Evolutionary conservation across 1,284 basidiomycete species (phyloP).

Genomic region (Ceratorhiza oryzae-sativae): DNA sequence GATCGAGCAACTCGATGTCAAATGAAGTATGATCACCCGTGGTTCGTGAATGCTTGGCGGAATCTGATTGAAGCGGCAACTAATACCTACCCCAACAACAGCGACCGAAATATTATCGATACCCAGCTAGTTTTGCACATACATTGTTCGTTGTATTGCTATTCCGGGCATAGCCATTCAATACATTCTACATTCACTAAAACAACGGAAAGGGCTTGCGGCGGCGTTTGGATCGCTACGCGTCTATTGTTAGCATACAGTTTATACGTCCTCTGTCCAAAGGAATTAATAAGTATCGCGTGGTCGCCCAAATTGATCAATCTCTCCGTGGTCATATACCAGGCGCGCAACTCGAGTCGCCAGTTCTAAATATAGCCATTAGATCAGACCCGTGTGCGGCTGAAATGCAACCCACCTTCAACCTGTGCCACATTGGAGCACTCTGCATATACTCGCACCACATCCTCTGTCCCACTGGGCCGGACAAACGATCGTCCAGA

Average conservation of each 20-base stretch:
- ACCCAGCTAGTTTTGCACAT: slow-evolving; percentile 11
- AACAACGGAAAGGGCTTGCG: not conserved
- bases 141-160: slow-evolving; percentile 26
- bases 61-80: not conserved
- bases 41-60: not conserved
- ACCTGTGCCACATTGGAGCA: slow-evolving; percentile 76
- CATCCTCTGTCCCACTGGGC: slow-evolving; percentile 98
- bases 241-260: slow-evolving; percentile 33
- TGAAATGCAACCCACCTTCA: slow-evolving; percentile 68
- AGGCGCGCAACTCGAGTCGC: slow-evolving; percentile 82
- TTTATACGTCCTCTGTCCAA: not conserved
- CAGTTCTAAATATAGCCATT: slow-evolving; percentile 61
- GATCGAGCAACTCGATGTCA: slow-evolving; percentile 36
- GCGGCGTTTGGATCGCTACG: not conserved
- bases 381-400: slow-evolving; percentile 2
- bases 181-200: slow-evolving; percentile 29
- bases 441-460: slow-evolving; percentile 98
- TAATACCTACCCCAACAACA: not conserved
- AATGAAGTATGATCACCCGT: not conserved
- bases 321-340: slow-evolving; percentile 79
- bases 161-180: not conserved
- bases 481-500: slow-evolving; percentile 92
- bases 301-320: slow-evolving; percentile 59
- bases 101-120: not conserved
- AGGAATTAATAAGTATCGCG: slow-evolving; percentile 45